phyloP scores from a whole-genome alignment of 768 basidiomycete species.

The Macrolepiota fuliginosa region DNA sequence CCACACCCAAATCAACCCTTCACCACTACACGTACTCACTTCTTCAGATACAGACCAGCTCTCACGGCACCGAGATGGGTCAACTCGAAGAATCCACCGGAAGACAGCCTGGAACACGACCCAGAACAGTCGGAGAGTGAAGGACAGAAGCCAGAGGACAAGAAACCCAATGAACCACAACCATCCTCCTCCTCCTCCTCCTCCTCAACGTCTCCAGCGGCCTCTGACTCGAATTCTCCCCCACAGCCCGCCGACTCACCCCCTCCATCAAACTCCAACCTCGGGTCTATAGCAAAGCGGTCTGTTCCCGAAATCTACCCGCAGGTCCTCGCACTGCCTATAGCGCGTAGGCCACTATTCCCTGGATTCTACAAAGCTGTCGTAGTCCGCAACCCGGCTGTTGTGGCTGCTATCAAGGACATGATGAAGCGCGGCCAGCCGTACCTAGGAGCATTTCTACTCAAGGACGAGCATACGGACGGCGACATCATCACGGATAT shows the following conservation, averaged over 20 bases:
- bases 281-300: conserved; percentile 71
- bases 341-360: conserved; percentile 92
- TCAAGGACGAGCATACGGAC: too few species aligned
- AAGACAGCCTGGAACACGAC: neutral
- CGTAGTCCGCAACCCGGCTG: conserved; percentile 85
- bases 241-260: conserved; percentile 18
- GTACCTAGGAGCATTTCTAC: too few species aligned
- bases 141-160: conserved; percentile 1
- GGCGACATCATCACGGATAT: too few species aligned
- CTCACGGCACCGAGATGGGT: too few species aligned
- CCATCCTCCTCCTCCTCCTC: conserved; percentile 15
- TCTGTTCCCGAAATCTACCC: conserved; percentile 90
- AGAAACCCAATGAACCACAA: conserved; percentile 1
- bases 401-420: conserved; percentile 92
- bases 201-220: conserved; percentile 15
- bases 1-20: too few species aligned
- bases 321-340: conserved; percentile 91
- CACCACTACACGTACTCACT: too few species aligned
- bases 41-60: too few species aligned
- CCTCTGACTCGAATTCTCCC: conserved; percentile 20
- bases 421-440: conserved; percentile 96
- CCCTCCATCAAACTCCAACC: conserved; percentile 32
- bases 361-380: conserved; percentile 99
- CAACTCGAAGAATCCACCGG: too few species aligned
- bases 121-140: neutral